These are phyloP conservation scores for Dendryphion nanum DNA, from an alignment of 2,329 filamentous ascomycete genomes.

Conservation along the genomic window DNA sequence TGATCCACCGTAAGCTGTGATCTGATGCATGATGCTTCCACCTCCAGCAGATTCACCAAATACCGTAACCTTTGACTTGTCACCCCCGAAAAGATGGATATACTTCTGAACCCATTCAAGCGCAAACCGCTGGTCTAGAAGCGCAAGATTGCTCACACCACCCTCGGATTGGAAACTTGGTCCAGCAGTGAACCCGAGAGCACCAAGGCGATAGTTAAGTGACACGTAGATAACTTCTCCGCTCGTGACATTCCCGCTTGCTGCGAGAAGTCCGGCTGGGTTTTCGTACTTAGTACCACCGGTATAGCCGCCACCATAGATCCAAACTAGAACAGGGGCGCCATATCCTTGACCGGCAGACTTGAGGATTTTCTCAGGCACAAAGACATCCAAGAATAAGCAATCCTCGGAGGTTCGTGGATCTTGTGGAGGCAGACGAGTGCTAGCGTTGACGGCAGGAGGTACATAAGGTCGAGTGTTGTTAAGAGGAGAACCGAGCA, in stretches of 20 bases:
- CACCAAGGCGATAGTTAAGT: slow-evolving; percentile 49
- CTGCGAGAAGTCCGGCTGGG: slow-evolving; percentile 43
- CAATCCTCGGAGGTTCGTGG: slow-evolving; percentile 47
- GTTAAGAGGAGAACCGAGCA: slow-evolving; percentile 30
- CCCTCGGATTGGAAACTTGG: slow-evolving; percentile 35
- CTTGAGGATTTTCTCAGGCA: slow-evolving; percentile 41
- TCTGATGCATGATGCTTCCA: slow-evolving; percentile 41
- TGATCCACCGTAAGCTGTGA: slow-evolving; percentile 39
- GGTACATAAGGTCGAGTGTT: slow-evolving; percentile 22
- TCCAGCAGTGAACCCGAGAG: slow-evolving; percentile 35
- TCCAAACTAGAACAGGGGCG: slow-evolving; percentile 50
- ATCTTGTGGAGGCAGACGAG: slow-evolving; percentile 18
- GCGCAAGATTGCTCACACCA: slow-evolving; percentile 32
- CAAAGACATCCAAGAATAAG: slow-evolving; percentile 49
- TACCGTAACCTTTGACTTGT: slow-evolving; percentile 37
- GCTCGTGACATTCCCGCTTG: slow-evolving; percentile 40
- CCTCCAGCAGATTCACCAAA: slow-evolving; percentile 41
- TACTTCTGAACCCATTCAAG: slow-evolving; percentile 42
- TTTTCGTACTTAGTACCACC: slow-evolving; percentile 42
- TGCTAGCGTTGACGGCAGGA: slow-evolving; percentile 25
- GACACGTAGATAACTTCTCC: slow-evolving; percentile 46
- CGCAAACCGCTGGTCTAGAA: slow-evolving; percentile 41
- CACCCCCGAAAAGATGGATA: slow-evolving; percentile 41
- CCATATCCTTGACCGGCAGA: slow-evolving; percentile 12
- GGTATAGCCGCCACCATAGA: slow-evolving; percentile 52